Evolutionary conservation across 140 eudicot genomes (phyloP).

Genomic region (Erigeron philadelphicus): DNA sequence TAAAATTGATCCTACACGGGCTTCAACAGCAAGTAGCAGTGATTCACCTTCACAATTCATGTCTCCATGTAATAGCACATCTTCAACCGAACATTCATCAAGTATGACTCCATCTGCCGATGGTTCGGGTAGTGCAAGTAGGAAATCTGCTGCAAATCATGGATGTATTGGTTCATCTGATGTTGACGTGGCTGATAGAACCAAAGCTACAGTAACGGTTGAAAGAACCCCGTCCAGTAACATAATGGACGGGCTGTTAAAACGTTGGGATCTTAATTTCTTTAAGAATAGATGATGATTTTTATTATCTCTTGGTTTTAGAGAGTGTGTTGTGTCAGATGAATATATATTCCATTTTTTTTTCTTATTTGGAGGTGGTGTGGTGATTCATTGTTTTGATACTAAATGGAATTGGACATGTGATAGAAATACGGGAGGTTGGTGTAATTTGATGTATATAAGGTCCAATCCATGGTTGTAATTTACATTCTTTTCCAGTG

Average conservation of each 20-base stretch:
- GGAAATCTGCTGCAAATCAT: slow-evolving; percentile 4
- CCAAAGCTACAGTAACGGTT: slow-evolving; percentile 73
- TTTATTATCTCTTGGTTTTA: slow-evolving; percentile 18
- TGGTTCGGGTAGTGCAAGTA: slow-evolving; percentile 25
- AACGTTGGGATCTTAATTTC: slow-evolving; percentile 90
- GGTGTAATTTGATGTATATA: slow-evolving; percentile 35
- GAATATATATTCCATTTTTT: slow-evolving; percentile 3
- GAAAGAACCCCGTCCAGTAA: slow-evolving; percentile 58
- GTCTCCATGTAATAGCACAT: slow-evolving; percentile 33
- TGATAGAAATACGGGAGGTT: slow-evolving; percentile 23
- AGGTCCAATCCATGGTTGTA: slow-evolving; percentile 24
- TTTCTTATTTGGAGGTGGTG: slow-evolving; percentile 31
- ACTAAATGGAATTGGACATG: slow-evolving; percentile 25
- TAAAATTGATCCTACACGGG: slow-evolving; percentile 24
- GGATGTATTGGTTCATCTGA: slow-evolving; percentile 33
- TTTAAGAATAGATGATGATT: slow-evolving; percentile 48
- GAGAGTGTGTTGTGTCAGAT: slow-evolving; percentile 15
- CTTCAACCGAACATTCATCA: slow-evolving; percentile 27
- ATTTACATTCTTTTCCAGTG: slow-evolving; percentile 7
- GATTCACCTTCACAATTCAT: slow-evolving; percentile 24
- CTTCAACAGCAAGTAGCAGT: slow-evolving; percentile 35
- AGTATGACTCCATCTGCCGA: slow-evolving; percentile 22
- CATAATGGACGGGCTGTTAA: slow-evolving; percentile 75
- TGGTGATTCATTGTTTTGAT: slow-evolving; percentile 33
- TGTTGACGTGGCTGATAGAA: slow-evolving; percentile 43